Percentiles rank a stretch among this genome's conserved stretches.
These are phyloP conservation scores for Amanita muscaria DNA, from an alignment of 768 basidiomycete species.

Conservation along the genomic window DNA sequence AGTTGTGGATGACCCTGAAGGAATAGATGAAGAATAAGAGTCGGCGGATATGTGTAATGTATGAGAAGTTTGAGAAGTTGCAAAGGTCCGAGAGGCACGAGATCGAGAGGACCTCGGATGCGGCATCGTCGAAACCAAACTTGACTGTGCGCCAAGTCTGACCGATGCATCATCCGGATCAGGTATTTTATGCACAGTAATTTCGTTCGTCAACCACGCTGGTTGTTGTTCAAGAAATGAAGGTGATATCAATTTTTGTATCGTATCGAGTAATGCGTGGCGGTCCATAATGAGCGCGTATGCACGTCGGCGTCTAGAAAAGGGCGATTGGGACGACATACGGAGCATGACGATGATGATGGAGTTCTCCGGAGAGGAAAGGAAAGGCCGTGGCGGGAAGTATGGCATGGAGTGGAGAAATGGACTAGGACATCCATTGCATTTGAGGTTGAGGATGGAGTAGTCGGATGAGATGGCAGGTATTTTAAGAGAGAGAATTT, in stretches of 20 bases:
- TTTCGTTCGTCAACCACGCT: too few species aligned
- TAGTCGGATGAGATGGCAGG: neutral
- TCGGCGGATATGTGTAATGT: too few species aligned
- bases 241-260: constrained; percentile 7
- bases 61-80: too few species aligned
- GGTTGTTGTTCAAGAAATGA: too few species aligned
- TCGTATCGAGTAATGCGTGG: constrained; percentile 16
- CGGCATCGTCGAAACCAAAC: too few species aligned
- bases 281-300: constrained; percentile 31
- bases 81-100: too few species aligned
- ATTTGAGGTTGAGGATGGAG: constrained; percentile 9
- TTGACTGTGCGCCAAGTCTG: too few species aligned
- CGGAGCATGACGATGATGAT: constrained; percentile 27
- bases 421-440: constrained; percentile 36
- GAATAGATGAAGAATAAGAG: too few species aligned
- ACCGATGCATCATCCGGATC: too few species aligned
- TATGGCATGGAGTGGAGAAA: constrained; percentile 9
- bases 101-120: too few species aligned
- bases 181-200: too few species aligned
- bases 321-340: constrained; percentile 13
- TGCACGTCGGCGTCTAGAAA: constrained; percentile 3
- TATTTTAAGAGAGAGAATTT: constrained; percentile 7
- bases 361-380: constrained; percentile 17
- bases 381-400: constrained; percentile 17
- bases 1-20: too few species aligned